Evolutionary conservation across 306 rosid genomes (phyloP).

Genomic region (Cicer judaicum): DNA sequence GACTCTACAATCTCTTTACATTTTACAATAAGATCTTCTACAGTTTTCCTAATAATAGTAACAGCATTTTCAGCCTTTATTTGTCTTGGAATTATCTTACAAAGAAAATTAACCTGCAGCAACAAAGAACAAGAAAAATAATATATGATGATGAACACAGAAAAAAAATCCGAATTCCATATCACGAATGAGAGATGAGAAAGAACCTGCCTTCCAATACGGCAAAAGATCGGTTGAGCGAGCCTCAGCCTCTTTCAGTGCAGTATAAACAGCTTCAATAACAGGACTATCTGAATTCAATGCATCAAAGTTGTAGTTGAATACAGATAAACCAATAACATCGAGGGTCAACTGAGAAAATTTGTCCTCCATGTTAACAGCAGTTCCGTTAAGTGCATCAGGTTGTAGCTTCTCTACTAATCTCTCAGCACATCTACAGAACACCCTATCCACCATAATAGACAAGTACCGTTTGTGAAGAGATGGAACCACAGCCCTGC

Average conservation of each 20-base stretch:
- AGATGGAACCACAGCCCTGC: slow-evolving; percentile 97
- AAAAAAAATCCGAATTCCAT: slow-evolving; percentile 18
- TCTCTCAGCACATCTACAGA: slow-evolving; percentile 86
- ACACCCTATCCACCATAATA: slow-evolving; percentile 82
- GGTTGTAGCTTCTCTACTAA: slow-evolving; percentile 84
- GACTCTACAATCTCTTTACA: slow-evolving; percentile 92
- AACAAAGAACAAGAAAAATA: slow-evolving; percentile 30
- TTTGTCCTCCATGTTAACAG: slow-evolving; percentile 89
- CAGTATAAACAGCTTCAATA: slow-evolving; percentile 91
- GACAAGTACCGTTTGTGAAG: slow-evolving; percentile 94
- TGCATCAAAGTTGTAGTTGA: slow-evolving; percentile 90
- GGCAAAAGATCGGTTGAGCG: slow-evolving; percentile 93
- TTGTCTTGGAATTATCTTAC: slow-evolving; percentile 90
- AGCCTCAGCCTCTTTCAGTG: slow-evolving; percentile 96
- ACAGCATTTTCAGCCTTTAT: slow-evolving; percentile 90
- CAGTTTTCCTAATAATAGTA: slow-evolving; percentile 67
- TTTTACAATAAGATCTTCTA: slow-evolving; percentile 84
- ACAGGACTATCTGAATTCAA: slow-evolving; percentile 82
- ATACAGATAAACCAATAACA: slow-evolving; percentile 88
- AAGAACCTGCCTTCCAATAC: slow-evolving; percentile 81
- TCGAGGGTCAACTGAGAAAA: slow-evolving; percentile 94
- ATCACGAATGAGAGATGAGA: slow-evolving; percentile 11
- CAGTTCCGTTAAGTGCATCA: slow-evolving; percentile 66
- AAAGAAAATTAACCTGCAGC: slow-evolving; percentile 67
- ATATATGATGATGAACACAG: not conserved